Percentiles rank a stretch among this genome's conserved stretches.
These are phyloP conservation scores for Pharnaceum exiguum DNA, from an alignment of 148 eudicot species.

Conservation along the genomic window DNA sequence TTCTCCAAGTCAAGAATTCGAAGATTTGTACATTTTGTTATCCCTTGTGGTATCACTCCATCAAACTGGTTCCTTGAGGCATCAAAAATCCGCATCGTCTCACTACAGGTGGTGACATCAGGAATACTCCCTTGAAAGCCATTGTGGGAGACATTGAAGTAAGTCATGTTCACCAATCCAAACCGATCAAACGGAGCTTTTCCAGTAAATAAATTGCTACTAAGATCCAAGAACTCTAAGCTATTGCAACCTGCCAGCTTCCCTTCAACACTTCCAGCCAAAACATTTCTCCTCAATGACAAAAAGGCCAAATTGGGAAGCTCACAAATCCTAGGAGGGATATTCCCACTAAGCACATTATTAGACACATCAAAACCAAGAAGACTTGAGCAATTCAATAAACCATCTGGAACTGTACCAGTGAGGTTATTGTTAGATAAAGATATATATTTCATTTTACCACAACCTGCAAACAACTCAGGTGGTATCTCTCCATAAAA, in stretches of 20 bases:
- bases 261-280: slow-evolving; percentile 57
- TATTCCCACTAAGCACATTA: slow-evolving; percentile 57
- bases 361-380: slow-evolving; percentile 76
- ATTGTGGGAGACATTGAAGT: slow-evolving; percentile 74
- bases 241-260: slow-evolving; percentile 53
- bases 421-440: slow-evolving; percentile 64
- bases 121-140: slow-evolving; percentile 59
- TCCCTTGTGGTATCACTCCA: slow-evolving; percentile 68
- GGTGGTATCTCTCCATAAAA: slow-evolving; percentile 67
- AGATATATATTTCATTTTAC: slow-evolving; percentile 69
- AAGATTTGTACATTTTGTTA: slow-evolving; percentile 53
- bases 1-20: slow-evolving; percentile 62
- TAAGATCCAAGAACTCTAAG: slow-evolving; percentile 79
- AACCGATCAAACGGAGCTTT: slow-evolving; percentile 67
- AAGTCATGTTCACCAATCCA: slow-evolving; percentile 53
- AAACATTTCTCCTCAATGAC: slow-evolving; percentile 63
- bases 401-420: slow-evolving; percentile 63
- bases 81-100: slow-evolving; percentile 55
- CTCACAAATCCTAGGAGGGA: slow-evolving; percentile 51
- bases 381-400: slow-evolving; percentile 64
- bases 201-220: slow-evolving; percentile 67
- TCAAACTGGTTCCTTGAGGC: slow-evolving; percentile 60
- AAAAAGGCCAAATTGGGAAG: slow-evolving; percentile 51
- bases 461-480: slow-evolving; percentile 57
- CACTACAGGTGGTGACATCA: slow-evolving; percentile 43